Evolutionary conservation across 305 asterid species (phyloP).

Genomic region (Solanum hybrid): DNA sequence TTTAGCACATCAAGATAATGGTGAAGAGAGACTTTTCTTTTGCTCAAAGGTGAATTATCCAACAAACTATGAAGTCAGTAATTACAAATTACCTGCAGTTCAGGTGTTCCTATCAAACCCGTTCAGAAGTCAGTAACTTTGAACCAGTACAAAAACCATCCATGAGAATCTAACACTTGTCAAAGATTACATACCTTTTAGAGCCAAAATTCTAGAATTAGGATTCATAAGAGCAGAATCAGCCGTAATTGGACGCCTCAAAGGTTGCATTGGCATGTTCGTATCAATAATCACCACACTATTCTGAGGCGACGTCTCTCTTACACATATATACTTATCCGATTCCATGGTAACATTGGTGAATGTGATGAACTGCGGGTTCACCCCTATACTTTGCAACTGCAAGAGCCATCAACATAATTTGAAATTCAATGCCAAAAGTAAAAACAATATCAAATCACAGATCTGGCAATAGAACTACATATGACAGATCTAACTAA

Average conservation of each 20-base stretch:
- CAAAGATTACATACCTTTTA: constrained; percentile 45
- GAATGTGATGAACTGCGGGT: constrained; percentile 88
- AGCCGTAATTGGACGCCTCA: constrained; percentile 98
- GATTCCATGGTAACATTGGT: constrained; percentile 99
- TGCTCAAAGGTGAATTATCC: background rate
- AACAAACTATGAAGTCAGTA: background rate
- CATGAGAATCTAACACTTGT: background rate
- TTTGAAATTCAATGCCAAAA: constrained; percentile 16
- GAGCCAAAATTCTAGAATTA: constrained; percentile 71
- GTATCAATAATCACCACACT: constrained; percentile 92
- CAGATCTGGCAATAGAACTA: constrained; percentile 13
- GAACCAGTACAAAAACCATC: background rate
- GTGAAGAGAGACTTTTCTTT: background rate
- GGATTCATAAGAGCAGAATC: constrained; percentile 99
- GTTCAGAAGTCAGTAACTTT: background rate
- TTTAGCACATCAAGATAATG: background rate
- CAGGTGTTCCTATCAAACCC: background rate
- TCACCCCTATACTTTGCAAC: constrained; percentile 96
- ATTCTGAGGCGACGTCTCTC: constrained; percentile 94
- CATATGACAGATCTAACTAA: background rate
- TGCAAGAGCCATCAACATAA: constrained; percentile 39
- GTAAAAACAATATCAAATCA: background rate
- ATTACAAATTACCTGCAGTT: background rate
- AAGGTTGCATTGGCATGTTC: constrained; percentile 93
- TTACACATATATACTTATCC: constrained; percentile 87